These are phyloP conservation scores for Solanum tarijense DNA, from an alignment of 257 asterid species.

Conservation along the genomic window DNA sequence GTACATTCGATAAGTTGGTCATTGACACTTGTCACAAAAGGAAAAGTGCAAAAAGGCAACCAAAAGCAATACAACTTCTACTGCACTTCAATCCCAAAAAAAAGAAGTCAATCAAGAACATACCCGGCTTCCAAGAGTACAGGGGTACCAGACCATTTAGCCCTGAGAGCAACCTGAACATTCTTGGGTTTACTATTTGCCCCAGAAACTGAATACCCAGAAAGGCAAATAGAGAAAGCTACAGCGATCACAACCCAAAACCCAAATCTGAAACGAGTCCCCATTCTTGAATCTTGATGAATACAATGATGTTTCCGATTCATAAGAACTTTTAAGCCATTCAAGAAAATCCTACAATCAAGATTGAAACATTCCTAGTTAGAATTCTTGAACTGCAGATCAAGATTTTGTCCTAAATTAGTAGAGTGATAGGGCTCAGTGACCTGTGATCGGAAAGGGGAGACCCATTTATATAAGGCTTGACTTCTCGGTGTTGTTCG, in stretches of 20 bases:
- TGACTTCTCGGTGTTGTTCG: background rate
- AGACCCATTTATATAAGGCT: background rate
- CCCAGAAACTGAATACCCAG: conserved; percentile 35
- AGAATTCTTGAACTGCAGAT: background rate
- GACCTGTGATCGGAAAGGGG: background rate
- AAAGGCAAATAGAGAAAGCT: conserved; percentile 20
- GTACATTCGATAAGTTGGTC: background rate
- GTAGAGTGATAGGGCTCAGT: background rate
- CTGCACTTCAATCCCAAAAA: background rate
- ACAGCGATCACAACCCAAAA: conserved; percentile 30
- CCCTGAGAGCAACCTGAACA: conserved; percentile 92
- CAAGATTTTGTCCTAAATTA: background rate
- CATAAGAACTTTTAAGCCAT: conserved; percentile 26
- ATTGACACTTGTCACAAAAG: background rate
- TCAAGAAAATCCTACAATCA: conserved; percentile 1
- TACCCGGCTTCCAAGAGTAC: conserved; percentile 95
- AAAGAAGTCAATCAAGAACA: background rate
- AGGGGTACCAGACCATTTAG: conserved; percentile 97
- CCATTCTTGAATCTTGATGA: conserved; percentile 40
- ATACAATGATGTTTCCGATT: background rate
- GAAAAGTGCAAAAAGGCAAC: background rate
- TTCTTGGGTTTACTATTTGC: conserved; percentile 69
- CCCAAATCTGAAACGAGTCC: conserved; percentile 55
- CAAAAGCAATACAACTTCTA: background rate
- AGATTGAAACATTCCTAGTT: background rate